Base-by-base conservation (phyloP, 768 basidiomycete species). In the Tricholoma hemisulphureum region DNA sequence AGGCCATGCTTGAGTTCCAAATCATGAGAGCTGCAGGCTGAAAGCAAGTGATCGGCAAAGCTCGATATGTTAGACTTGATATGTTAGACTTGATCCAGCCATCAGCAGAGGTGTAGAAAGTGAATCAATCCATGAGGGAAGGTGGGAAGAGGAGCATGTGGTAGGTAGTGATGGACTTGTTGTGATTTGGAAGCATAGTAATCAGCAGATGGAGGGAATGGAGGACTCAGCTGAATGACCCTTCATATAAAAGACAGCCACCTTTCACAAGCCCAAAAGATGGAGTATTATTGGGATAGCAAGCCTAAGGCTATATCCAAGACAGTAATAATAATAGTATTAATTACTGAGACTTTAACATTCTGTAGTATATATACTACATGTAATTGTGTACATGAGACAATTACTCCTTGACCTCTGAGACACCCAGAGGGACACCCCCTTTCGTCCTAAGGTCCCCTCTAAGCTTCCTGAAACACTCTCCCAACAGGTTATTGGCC, bases 381-480 rank as follows among this genome's bases (percentile, higher is more conserved):
- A n/a, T n/a, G n/a, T n/a, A n/a, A n/a, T n/a, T n/a, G n/a, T n/a
- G n/a, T n/a, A n/a, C n/a, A n/a, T n/a, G n/a, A n/a, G n/a, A n/a
- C n/a, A n/a, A n/a, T n/a, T n/a, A n/a, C n/a, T n/a, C n/a, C n/a
- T n/a, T n/a, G n/a, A n/a, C n/a, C n/a, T n/a, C n/a, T n/a, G n/a
- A n/a, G n/a, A n/a, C n/a, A n/a, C n/a, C n/a, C n/a, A n/a, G n/a
- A n/a, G n/a, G n/a, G n/a, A n/a, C n/a, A n/a, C n/a, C n/a, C n/a
- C n/a, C n/a, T n/a, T n/a, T n/a, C n/a, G n/a, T n/a, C n/a, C n/a
- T n/a, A n/a, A n/a, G n/a, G n/a, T n/a, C n/a, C n/a, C n/a, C n/a
- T n/a, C n/a, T n/a, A n/a, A 68, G 68, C 68, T 20, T 61, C 51
- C 28, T 67, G 66, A 23, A 66, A 67, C 0, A 63, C 66, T 0